Conservation (phyloP, 2,329 filamentous ascomycete species). For the Aspergillus uvarum region DNA sequence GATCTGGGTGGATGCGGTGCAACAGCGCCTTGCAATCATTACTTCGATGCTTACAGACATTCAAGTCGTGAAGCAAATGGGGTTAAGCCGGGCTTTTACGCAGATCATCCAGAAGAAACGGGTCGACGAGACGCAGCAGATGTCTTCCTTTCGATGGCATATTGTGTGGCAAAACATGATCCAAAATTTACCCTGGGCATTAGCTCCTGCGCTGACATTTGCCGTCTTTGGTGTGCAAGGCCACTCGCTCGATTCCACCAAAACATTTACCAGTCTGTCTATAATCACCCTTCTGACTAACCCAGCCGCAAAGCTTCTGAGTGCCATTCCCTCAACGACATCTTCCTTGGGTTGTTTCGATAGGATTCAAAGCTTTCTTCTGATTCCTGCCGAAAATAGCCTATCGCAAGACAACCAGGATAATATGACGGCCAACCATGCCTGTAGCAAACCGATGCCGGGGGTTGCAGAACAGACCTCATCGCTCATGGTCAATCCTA, state of each 20-base stretch:
- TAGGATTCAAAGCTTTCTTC: conserved; percentile 18
- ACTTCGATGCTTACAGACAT: conserved; percentile 41
- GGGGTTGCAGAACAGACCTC: too few species aligned
- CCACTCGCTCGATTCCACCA: background rate
- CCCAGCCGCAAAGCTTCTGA: conserved; percentile 21
- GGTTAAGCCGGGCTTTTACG: conserved; percentile 28
- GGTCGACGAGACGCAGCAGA: conserved; percentile 13
- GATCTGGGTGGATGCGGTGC: conserved; percentile 43
- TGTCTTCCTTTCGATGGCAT: conserved; percentile 12
- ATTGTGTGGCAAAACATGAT: conserved; percentile 20
- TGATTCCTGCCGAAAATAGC: background rate
- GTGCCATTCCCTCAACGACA: conserved; percentile 16
- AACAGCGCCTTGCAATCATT: conserved; percentile 43
- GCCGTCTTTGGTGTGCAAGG: conserved; percentile 14
- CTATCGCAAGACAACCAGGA: too few species aligned
- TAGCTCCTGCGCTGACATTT: conserved; percentile 23
- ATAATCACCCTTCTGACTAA: conserved; percentile 24
- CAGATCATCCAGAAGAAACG: conserved; percentile 11
- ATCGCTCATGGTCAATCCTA: too few species aligned
- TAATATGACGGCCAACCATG: background rate
- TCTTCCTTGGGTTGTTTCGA: conserved; percentile 18
- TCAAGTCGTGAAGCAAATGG: conserved; percentile 43
- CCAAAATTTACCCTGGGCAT: conserved; percentile 18
- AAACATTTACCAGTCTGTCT: conserved; percentile 24
- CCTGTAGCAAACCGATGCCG: background rate